Evolutionary conservation across 2,329 filamentous ascomycete species (phyloP).

Genomic region (Talaromyces sp.): DNA sequence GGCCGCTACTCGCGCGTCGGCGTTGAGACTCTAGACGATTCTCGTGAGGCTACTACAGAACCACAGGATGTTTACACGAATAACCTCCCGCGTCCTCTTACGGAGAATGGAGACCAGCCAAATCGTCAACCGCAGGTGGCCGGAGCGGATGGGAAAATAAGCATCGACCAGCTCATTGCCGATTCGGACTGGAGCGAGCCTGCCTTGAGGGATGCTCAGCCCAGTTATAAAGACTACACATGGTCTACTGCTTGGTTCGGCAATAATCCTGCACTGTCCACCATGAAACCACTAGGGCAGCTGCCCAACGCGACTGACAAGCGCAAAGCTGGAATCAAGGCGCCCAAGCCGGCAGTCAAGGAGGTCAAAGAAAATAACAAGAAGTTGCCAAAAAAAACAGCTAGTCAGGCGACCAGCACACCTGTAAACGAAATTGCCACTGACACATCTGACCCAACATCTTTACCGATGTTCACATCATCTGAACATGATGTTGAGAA

Average conservation of each 20-base stretch:
- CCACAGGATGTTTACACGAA: conserved; percentile 4
- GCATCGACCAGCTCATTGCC: conserved; percentile 15
- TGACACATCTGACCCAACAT: conserved; percentile 18
- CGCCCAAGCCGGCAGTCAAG: conserved; percentile 33
- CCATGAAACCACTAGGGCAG: conserved; percentile 77
- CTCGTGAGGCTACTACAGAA: conserved; percentile 17
- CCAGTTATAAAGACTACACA: conserved; percentile 71
- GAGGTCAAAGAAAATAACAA: conserved; percentile 28
- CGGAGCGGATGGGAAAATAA: conserved; percentile 14
- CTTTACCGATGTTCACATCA: conserved; percentile 24
- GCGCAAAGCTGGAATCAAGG: conserved; percentile 47
- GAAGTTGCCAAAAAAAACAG: conserved; percentile 19
- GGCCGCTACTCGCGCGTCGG: conserved; percentile 27
- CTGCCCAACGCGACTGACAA: conserved; percentile 63
- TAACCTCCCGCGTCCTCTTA: not conserved
- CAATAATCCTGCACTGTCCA: conserved; percentile 71
- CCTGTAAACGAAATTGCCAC: conserved; percentile 20
- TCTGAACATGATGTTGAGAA: conserved; percentile 29
- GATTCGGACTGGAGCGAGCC: conserved; percentile 55
- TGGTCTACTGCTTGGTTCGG: conserved; percentile 58
- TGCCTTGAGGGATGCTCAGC: conserved; percentile 49
- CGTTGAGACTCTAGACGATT: conserved; percentile 22
- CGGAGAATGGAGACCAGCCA: conserved; percentile 4
- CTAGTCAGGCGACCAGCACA: conserved; percentile 13
- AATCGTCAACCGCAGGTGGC: not conserved